A percentile compares a stretch with the other conserved stretches of the same genome.
Evolutionary conservation across 768 basidiomycete species (phyloP).

Genomic region (Termitomyces eurrhizus): DNA sequence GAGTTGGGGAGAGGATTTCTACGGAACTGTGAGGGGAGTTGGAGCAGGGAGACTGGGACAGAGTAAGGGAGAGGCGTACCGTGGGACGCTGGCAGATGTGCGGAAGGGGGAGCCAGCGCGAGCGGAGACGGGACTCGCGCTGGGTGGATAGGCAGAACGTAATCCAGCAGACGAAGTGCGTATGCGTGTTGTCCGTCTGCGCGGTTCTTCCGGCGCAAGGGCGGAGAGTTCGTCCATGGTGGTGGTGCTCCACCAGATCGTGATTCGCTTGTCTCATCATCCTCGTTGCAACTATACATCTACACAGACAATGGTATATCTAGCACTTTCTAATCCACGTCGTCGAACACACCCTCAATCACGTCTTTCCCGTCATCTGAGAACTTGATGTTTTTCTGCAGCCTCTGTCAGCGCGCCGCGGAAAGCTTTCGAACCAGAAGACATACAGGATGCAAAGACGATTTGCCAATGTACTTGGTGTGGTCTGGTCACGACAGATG

Average conservation of each 20-base stretch:
- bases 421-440: background rate
- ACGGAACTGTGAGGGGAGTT: conserved; percentile 7
- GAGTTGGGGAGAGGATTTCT: conserved; percentile 59
- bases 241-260: background rate
- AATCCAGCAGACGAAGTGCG: conserved; percentile 26
- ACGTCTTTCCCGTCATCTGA: conserved; percentile 75
- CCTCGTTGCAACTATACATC: background rate
- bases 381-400: conserved; percentile 71
- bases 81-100: background rate
- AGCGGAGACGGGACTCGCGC: conserved; percentile 21
- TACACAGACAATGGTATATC: background rate
- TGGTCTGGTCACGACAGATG: conserved; percentile 47
- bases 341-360: conserved; percentile 50
- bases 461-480: conserved; percentile 82
- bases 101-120: conserved; percentile 14
- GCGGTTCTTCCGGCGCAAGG: conserved; percentile 31
- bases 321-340: conserved; percentile 30
- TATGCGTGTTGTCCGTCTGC: conserved; percentile 24
- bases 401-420: background rate
- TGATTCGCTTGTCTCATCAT: background rate
- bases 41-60: background rate
- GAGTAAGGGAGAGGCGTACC: background rate
- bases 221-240: conserved; percentile 38
- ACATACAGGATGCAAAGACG: conserved; percentile 41
- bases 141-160: conserved; percentile 23